A percentile compares a stretch with the other conserved stretches of the same genome.
Evolutionary conservation across 139 green algal species (phyloP).

Genomic region (Edaphochlamys debaryana): DNA sequence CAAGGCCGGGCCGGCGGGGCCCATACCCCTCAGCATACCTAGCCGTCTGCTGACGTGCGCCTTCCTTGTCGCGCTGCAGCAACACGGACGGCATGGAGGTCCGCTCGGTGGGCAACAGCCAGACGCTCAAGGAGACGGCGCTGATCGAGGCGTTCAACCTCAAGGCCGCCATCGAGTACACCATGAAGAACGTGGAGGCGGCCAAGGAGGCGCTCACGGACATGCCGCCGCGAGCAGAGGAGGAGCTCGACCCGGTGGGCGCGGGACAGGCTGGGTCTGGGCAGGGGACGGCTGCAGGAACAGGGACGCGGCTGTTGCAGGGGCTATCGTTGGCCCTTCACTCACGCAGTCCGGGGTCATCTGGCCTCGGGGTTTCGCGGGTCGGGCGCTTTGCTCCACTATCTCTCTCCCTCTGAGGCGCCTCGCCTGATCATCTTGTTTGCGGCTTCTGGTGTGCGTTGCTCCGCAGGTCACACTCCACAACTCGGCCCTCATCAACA

Average conservation of each 20-base stretch:
- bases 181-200: conserved; percentile 77
- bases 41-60: too few species aligned
- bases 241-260: conserved; percentile 87
- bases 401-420: too few species aligned
- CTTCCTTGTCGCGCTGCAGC: conserved; percentile 39
- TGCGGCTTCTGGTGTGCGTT: too few species aligned
- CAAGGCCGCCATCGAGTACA: conserved; percentile 87
- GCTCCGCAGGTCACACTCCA: conserved; percentile 80
- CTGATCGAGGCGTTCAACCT: conserved; percentile 94
- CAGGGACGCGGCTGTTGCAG: too few species aligned
- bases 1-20: too few species aligned
- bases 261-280: not conserved
- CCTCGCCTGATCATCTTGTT: too few species aligned
- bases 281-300: too few species aligned
- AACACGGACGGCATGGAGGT: conserved; percentile 77
- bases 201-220: conserved; percentile 81
- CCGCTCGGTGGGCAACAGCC: conserved; percentile 86
- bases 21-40: too few species aligned
- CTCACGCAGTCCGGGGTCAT: too few species aligned
- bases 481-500: conserved; percentile 87
- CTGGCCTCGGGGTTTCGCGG: too few species aligned
- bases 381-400: too few species aligned
- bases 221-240: conserved; percentile 83
- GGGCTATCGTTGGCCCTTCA: too few species aligned
- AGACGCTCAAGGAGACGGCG: conserved; percentile 80